Conservation (phyloP, 257 asterid species). For the Gynochthodes officinalis region DNA sequence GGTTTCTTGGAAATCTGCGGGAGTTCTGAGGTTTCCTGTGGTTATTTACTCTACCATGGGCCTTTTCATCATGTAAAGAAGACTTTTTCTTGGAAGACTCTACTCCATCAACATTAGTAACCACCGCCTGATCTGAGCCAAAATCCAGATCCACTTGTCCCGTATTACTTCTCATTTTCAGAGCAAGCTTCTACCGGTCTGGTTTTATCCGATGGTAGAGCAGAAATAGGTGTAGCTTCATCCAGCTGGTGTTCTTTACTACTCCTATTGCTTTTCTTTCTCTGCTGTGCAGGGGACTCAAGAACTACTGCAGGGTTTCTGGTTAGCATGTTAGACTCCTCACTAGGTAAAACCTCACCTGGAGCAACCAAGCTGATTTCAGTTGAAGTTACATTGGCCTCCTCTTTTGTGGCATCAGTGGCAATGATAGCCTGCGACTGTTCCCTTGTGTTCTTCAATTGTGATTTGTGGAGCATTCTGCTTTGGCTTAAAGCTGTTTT, state of each 20-base stretch:
- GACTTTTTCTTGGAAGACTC: slow-evolving; percentile 36
- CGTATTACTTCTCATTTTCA: slow-evolving; percentile 39
- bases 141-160: slow-evolving; percentile 32
- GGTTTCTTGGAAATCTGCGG: slow-evolving; percentile 58
- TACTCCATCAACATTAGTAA: slow-evolving; percentile 33
- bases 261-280: slow-evolving; percentile 51
- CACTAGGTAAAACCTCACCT: slow-evolving; percentile 32
- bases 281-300: slow-evolving; percentile 49
- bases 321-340: slow-evolving; percentile 33
- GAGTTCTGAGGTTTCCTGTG: slow-evolving; percentile 60
- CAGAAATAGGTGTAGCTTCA: slow-evolving; percentile 30
- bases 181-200: slow-evolving; percentile 28
- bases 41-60: slow-evolving; percentile 44
- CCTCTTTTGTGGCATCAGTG: slow-evolving; percentile 34
- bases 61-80: slow-evolving; percentile 48
- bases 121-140: slow-evolving; percentile 30
- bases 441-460: slow-evolving; percentile 39
- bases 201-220: slow-evolving; percentile 30
- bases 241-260: slow-evolving; percentile 56
- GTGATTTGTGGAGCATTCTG: slow-evolving; percentile 37
- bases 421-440: slow-evolving; percentile 28
- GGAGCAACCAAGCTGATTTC: slow-evolving; percentile 33
- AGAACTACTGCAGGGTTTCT: slow-evolving; percentile 28
- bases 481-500: slow-evolving; percentile 53
- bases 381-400: slow-evolving; percentile 25